Evolutionary conservation across 1,139 yeast genomes (phyloP).

Genomic region (Nakaseomyces bracarensis): DNA sequence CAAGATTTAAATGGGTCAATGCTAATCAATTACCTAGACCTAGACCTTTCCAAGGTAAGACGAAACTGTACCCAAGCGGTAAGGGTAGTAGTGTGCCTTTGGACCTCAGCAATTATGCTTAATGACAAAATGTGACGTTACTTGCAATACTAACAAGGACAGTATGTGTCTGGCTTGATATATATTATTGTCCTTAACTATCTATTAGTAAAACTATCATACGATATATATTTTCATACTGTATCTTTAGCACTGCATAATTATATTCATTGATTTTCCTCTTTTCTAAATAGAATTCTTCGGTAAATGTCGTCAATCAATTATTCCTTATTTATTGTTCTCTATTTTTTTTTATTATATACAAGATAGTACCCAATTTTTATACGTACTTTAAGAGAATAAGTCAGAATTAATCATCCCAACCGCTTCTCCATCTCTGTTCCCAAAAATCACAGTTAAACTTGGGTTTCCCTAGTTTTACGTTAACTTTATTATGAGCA

Average conservation of each 20-base stretch:
- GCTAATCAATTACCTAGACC: constrained; percentile 74
- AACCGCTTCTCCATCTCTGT: constrained; percentile 82
- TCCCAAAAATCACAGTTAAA: constrained; percentile 89
- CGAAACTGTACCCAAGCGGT: constrained; percentile 88
- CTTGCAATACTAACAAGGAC: not conserved
- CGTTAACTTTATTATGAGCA: constrained; percentile 88
- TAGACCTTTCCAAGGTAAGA: constrained; percentile 58
- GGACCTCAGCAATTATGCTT: constrained; percentile 41
- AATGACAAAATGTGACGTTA: constrained; percentile 5
- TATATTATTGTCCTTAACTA: too few relatives aligned
- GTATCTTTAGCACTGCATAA: too few relatives aligned
- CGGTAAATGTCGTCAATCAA: too few relatives aligned
- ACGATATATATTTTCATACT: too few relatives aligned
- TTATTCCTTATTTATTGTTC: too few relatives aligned
- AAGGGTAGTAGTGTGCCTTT: constrained; percentile 91
- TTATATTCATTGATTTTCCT: too few relatives aligned
- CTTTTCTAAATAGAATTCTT: too few relatives aligned
- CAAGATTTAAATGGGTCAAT: constrained; percentile 65
- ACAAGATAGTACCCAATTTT: too few relatives aligned
- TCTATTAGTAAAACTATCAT: too few relatives aligned
- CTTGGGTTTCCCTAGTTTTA: constrained; percentile 70
- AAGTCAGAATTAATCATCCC: constrained; percentile 40
- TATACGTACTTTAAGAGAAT: not conserved
- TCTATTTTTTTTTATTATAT: too few relatives aligned
- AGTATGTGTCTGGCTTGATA: too few relatives aligned